Evolutionary conservation across 192 early-diverging fungal genomes (phyloP).

Genomic region (Backusella psychrophila): DNA sequence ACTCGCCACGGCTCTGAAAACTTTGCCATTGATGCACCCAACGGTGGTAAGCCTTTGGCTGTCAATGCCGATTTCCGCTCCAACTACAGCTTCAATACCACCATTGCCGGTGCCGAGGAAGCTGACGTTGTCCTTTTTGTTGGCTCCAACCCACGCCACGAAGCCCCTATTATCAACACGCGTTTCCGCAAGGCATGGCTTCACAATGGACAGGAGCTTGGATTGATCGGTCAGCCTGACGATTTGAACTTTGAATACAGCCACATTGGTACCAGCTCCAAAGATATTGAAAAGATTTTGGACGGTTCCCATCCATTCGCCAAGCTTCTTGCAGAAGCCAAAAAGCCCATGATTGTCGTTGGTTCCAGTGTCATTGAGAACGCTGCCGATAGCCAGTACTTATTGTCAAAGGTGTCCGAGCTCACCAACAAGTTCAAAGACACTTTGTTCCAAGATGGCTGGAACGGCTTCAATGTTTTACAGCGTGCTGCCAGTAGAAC

Average conservation of each 20-base stretch:
- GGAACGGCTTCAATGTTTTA: conserved; percentile 89
- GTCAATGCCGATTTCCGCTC: conserved; percentile 78
- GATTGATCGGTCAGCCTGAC: conserved; percentile 70
- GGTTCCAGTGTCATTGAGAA: conserved; percentile 79
- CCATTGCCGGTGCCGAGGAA: conserved; percentile 86
- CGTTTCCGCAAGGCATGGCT: conserved; percentile 93
- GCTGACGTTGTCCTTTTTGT: conserved; percentile 92
- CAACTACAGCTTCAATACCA: conserved; percentile 83
- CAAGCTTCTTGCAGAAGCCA: conserved; percentile 67
- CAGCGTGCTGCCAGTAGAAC: conserved; percentile 87
- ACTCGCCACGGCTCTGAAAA: conserved; percentile 85
- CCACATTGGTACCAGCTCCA: conserved; percentile 68
- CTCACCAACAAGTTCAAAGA: conserved; percentile 66
- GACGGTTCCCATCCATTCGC: conserved; percentile 70
- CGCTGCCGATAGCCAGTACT: conserved; percentile 60
- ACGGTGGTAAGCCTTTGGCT: conserved; percentile 42
- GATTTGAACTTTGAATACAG: conserved; percentile 90
- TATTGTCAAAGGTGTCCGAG: conserved; percentile 70
- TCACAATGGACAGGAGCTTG: conserved; percentile 74
- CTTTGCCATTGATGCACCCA: conserved; percentile 66
- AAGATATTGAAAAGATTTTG: conserved; percentile 67
- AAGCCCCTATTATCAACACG: conserved; percentile 93
- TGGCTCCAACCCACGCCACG: conserved; percentile 94
- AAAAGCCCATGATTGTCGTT: conserved; percentile 88
- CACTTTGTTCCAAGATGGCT: conserved; percentile 66